phyloP scores from a whole-genome alignment of 1,284 basidiomycete genomes.

The Trametes hirsuta region DNA sequence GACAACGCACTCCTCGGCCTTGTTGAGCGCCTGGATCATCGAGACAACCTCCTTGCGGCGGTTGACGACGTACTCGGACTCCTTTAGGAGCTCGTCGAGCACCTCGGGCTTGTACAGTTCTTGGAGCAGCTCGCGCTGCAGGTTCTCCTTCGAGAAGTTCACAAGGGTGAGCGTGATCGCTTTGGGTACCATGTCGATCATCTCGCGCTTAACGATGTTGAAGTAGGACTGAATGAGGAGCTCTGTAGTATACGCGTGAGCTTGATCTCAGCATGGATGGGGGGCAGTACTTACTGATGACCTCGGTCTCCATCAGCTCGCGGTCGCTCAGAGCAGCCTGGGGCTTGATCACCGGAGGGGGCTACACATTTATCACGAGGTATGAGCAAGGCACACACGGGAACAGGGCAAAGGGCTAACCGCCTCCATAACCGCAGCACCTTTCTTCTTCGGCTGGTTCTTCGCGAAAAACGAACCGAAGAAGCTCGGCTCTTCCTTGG shows the following conservation, averaged over 20 bases:
- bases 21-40: constrained; percentile 89
- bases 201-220: constrained; percentile 97
- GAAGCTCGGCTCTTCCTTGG: constrained; percentile 71
- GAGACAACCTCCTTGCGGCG: constrained; percentile 87
- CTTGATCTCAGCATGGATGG: not conserved
- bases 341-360: constrained; percentile 90
- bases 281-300: constrained; percentile 84
- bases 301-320: constrained; percentile 98
- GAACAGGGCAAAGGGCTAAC: constrained; percentile 90
- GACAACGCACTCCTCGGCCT: constrained; percentile 83
- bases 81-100: constrained; percentile 90
- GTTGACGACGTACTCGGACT: constrained; percentile 84
- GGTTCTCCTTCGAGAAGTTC: constrained; percentile 88
- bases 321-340: constrained; percentile 93
- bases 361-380: constrained; percentile 46
- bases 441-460: constrained; percentile 96
- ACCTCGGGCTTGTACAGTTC: constrained; percentile 93
- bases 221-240: constrained; percentile 93
- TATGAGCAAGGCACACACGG: constrained; percentile 81
- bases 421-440: constrained; percentile 68
- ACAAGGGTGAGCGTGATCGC: constrained; percentile 96
- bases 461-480: constrained; percentile 67
- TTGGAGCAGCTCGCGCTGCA: constrained; percentile 88
- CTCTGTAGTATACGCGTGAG: constrained; percentile 49
- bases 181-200: constrained; percentile 99